These are phyloP conservation scores for Cymbopogon citratus DNA, from an alignment of 176 grass and related monocot species.

Conservation along the genomic window DNA sequence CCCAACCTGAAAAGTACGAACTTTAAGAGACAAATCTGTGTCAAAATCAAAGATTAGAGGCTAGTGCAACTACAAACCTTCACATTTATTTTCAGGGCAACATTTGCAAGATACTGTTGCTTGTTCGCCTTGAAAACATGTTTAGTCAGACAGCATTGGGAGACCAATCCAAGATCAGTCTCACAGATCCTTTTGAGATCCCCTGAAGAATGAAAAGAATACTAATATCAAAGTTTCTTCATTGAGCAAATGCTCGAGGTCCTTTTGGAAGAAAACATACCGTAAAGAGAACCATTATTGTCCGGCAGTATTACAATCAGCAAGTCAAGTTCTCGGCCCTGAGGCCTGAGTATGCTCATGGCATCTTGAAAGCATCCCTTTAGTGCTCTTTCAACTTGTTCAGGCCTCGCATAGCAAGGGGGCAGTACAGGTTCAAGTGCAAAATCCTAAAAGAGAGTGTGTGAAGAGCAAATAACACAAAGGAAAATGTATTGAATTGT, in stretches of 20 bases:
- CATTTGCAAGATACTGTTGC: slow-evolving; percentile 90
- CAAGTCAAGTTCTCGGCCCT: slow-evolving; percentile 64
- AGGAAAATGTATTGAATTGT: no score
- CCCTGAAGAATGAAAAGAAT: slow-evolving; percentile 37
- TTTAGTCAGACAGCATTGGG: slow-evolving; percentile 90
- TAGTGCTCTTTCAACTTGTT: slow-evolving; percentile 71
- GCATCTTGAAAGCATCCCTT: slow-evolving; percentile 63
- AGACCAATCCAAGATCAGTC: slow-evolving; percentile 94
- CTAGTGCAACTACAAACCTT: slow-evolving; percentile 29
- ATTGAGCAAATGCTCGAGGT: not conserved
- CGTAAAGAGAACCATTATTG: slow-evolving; percentile 83
- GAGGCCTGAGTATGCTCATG: slow-evolving; percentile 55
- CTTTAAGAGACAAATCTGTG: not conserved
- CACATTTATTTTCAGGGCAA: slow-evolving; percentile 92
- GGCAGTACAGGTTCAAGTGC: slow-evolving; percentile 64
- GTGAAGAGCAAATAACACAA: not conserved
- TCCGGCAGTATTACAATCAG: slow-evolving; percentile 86
- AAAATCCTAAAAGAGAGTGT: slow-evolving; percentile 43
- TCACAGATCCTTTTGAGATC: slow-evolving; percentile 94
- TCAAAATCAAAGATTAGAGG: no score
- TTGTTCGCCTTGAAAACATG: slow-evolving; percentile 86
- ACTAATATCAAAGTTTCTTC: not conserved
- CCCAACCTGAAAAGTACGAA: slow-evolving; percentile 55
- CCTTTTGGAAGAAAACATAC: slow-evolving; percentile 37
- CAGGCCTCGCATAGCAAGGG: slow-evolving; percentile 45